Percentiles rank a stretch among this genome's conserved stretches.
Conservation (phyloP, 257 asterid genomes). For the Solanum boliviense region DNA sequence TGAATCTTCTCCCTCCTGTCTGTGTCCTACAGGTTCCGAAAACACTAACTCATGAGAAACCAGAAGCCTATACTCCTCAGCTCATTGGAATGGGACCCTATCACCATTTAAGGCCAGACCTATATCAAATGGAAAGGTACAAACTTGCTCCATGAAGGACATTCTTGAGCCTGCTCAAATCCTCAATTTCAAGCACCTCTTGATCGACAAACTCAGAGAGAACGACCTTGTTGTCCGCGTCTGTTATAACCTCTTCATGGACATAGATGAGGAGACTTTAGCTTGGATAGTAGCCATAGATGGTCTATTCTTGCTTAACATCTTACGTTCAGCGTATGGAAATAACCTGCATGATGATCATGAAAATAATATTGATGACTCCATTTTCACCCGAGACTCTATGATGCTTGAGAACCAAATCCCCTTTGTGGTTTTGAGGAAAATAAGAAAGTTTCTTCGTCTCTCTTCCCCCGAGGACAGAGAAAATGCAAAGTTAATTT, state of each 20-base stretch:
- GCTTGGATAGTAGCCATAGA: constrained; percentile 40
- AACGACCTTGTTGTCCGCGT: constrained; percentile 25
- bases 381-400: constrained; percentile 15
- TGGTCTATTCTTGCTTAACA: constrained; percentile 22
- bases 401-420: constrained; percentile 43
- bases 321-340: not conserved
- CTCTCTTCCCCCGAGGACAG: not conserved
- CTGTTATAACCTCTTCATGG: constrained; percentile 27
- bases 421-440: constrained; percentile 11
- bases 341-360: not conserved
- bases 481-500: not conserved
- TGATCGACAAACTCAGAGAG: constrained; percentile 11
- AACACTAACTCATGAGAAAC: constrained; percentile 12
- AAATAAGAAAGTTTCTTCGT: constrained; percentile 2
- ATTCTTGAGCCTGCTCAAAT: constrained; percentile 10
- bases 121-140: constrained; percentile 28
- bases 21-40: constrained; percentile 32
- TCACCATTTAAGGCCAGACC: constrained; percentile 37
- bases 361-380: not conserved
- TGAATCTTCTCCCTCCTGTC: constrained; percentile 21
- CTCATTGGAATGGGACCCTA: constrained; percentile 33
- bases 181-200: constrained; percentile 6
- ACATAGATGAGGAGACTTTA: constrained; percentile 23
- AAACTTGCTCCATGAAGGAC: constrained; percentile 24
- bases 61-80: constrained; percentile 37